A percentile compares a stretch with the other conserved stretches of the same genome.
These are phyloP conservation scores for Beauveria australis DNA, from an alignment of 2,329 filamentous ascomycete genomes.

Conservation along the genomic window DNA sequence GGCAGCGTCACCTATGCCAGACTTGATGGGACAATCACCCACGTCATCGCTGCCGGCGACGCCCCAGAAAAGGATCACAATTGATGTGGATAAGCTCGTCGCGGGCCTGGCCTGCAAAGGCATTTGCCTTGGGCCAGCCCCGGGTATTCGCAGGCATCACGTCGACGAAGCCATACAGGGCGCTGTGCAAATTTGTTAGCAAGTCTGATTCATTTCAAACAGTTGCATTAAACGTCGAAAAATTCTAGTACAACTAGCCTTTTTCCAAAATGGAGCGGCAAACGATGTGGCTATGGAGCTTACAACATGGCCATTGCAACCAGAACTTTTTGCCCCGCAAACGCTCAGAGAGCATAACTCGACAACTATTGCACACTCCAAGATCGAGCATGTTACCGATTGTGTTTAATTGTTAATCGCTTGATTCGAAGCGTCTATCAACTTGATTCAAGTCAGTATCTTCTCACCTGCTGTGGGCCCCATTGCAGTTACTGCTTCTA, in stretches of 20 bases:
- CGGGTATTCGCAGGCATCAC: slow-evolving; percentile 4
- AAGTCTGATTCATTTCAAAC: no score
- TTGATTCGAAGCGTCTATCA: background rate
- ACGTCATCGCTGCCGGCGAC: background rate
- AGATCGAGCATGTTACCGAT: background rate
- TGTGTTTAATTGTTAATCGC: background rate
- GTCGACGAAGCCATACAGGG: slow-evolving; percentile 11
- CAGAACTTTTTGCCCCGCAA: background rate
- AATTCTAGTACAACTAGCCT: no score
- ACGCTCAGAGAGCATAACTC: background rate
- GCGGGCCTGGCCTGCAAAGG: background rate
- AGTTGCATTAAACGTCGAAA: no score
- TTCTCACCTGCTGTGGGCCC: slow-evolving; percentile 4
- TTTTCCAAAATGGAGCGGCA: no score
- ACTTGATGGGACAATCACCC: background rate
- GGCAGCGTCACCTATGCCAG: background rate
- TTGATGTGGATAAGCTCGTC: slow-evolving; percentile 6
- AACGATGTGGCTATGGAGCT: no score
- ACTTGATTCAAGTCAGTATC: background rate
- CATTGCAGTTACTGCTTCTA: background rate
- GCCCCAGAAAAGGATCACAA: slow-evolving; percentile 3
- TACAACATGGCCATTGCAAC: background rate
- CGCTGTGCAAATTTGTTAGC: background rate
- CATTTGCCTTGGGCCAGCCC: slow-evolving; percentile 8
- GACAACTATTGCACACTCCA: background rate